These are phyloP conservation scores for Tricholoma sp. DNA, from an alignment of 768 basidiomycete genomes.

Conservation along the genomic window DNA sequence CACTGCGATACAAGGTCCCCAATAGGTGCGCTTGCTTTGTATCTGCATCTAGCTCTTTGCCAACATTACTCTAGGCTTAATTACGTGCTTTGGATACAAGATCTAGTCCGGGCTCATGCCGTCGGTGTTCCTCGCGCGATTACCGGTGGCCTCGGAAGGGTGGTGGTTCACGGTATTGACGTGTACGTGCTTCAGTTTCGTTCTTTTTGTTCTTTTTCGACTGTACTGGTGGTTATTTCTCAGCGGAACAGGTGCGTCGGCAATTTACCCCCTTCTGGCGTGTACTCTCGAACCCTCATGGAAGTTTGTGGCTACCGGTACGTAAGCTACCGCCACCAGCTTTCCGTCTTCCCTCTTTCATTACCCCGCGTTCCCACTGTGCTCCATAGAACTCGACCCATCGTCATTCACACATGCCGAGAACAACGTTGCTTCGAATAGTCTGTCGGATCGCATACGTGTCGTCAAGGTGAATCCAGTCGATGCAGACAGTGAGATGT, in stretches of 20 bases:
- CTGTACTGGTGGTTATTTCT: neutral
- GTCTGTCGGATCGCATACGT: constrained; percentile 43
- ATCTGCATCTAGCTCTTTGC: neutral
- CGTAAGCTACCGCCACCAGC: too few species aligned
- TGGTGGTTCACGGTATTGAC: constrained; percentile 52
- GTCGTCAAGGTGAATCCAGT: constrained; percentile 27
- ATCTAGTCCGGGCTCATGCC: constrained; percentile 42
- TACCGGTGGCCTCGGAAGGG: neutral
- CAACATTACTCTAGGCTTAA: constrained; percentile 51
- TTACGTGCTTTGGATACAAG: constrained; percentile 83
- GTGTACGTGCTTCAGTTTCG: constrained; percentile 45
- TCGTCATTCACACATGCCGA: constrained; percentile 52
- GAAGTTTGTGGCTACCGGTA: constrained; percentile 70
- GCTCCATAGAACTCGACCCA: constrained; percentile 61
- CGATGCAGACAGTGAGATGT: constrained; percentile 1
- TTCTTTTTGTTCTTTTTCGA: neutral
- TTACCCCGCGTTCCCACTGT: neutral
- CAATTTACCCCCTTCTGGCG: constrained; percentile 80
- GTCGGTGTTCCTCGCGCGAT: constrained; percentile 8
- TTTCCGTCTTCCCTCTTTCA: too few species aligned
- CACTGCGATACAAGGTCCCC: constrained; percentile 45
- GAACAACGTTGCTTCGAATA: constrained; percentile 54
- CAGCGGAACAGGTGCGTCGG: constrained; percentile 89
- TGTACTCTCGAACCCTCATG: constrained; percentile 50
- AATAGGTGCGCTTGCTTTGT: constrained; percentile 45